phyloP scores from a whole-genome alignment of 495 filamentous ascomycete species.

The Rostrohypoxylon terebratum region DNA sequence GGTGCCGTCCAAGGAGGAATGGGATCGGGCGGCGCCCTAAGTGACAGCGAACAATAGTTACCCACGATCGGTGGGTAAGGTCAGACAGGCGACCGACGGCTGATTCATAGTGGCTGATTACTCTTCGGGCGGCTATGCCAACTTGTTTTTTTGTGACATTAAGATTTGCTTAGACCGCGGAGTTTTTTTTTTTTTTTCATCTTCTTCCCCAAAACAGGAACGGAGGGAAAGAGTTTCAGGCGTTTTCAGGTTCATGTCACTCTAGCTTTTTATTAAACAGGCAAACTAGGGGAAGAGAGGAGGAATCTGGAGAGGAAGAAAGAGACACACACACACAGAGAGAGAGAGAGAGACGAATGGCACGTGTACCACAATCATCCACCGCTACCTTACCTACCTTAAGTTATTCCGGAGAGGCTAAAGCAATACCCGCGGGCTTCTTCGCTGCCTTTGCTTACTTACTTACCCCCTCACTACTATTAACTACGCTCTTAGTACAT shows the following conservation, averaged over 20 bases:
- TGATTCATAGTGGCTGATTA: constrained; percentile 7
- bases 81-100: background rate
- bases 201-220: background rate
- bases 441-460: constrained; percentile 24
- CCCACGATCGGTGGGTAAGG: background rate
- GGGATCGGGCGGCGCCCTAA: constrained; percentile 53
- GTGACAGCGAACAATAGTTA: constrained; percentile 56
- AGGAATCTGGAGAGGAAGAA: too few species aligned
- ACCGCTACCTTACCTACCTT: background rate
- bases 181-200: background rate
- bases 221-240: background rate
- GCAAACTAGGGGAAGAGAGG: constrained; percentile 8
- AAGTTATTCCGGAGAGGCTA: constrained; percentile 35
- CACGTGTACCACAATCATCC: constrained; percentile 46
- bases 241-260: background rate
- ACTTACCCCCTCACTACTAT: background rate
- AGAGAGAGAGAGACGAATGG: constrained; percentile 25
- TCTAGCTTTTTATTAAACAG: background rate
- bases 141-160: constrained; percentile 24
- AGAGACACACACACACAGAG: too few species aligned
- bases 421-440: constrained; percentile 45
- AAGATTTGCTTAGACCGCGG: constrained; percentile 20
- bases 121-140: constrained; percentile 9
- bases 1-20: constrained; percentile 58
- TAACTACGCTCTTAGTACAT: constrained; percentile 8